phyloP scores from a whole-genome alignment of 179 eudicot genomes.

The Spergularia azorica region DNA sequence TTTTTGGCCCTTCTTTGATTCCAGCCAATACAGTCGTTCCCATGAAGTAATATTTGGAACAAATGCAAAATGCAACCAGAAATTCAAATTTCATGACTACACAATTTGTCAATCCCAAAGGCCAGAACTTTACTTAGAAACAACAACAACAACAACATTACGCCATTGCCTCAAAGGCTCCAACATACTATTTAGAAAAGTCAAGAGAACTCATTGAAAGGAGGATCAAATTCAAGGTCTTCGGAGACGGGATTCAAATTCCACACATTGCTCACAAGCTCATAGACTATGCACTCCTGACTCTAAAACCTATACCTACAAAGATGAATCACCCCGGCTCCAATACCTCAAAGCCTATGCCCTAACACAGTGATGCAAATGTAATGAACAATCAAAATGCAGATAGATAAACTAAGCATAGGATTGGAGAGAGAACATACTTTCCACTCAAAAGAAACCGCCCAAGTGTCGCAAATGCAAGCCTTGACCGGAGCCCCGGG shows the following conservation, averaged over 20 bases:
- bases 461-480: conserved; percentile 90
- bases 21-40: neutral
- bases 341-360: neutral
- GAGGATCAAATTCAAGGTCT: neutral
- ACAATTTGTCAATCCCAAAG: too few species aligned
- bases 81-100: neutral
- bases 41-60: neutral
- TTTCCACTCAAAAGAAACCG: conserved; percentile 86
- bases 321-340: neutral
- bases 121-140: too few species aligned
- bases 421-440: conserved; percentile 44
- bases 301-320: neutral
- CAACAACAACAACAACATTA: too few species aligned
- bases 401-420: neutral
- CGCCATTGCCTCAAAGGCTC: too few species aligned
- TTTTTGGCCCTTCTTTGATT: neutral
- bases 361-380: neutral
- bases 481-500: conserved; percentile 93
- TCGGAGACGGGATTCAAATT: too few species aligned
- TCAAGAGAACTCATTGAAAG: too few species aligned
- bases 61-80: neutral
- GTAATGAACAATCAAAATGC: neutral
- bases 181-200: too few species aligned
- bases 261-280: neutral
- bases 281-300: neutral